phyloP scores from a whole-genome alignment of 768 basidiomycete species.

The Termitomyces sp. region DNA sequence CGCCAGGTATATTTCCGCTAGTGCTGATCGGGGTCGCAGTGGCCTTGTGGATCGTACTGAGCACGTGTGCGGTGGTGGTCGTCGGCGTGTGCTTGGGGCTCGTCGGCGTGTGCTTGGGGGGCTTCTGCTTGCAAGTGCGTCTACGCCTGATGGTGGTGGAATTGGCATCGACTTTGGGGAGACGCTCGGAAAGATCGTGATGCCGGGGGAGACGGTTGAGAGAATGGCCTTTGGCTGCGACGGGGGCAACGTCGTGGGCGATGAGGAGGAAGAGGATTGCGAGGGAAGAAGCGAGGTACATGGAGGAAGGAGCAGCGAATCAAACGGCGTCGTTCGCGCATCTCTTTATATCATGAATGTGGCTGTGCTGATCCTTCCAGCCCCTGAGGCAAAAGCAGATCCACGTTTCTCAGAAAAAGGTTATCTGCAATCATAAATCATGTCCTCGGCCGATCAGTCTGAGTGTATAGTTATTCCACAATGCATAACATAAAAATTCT shows the following conservation, averaged over 20 bases:
- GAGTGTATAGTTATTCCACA: no score
- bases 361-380: slow-evolving; percentile 3
- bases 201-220: slow-evolving; percentile 17
- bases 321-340: neutral
- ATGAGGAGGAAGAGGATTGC: slow-evolving; percentile 7
- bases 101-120: neutral
- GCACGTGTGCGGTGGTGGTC: neutral
- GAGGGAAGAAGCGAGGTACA: neutral
- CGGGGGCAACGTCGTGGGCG: slow-evolving; percentile 10
- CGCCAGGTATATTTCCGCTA: neutral
- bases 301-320: neutral
- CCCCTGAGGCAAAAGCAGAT: neutral
- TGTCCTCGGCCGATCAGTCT: no score
- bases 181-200: slow-evolving; percentile 17
- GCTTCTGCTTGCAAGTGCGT: neutral
- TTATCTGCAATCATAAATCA: no score
- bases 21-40: neutral
- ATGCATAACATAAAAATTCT: no score
- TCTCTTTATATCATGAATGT: neutral
- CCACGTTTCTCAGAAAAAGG: neutral
- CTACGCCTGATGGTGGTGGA: neutral
- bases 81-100: no score
- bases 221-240: slow-evolving; percentile 14
- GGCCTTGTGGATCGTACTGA: neutral
- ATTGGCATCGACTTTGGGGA: neutral